phyloP scores from a whole-genome alignment of 139 green algal genomes.

The Edaphochlamys debaryana region DNA sequence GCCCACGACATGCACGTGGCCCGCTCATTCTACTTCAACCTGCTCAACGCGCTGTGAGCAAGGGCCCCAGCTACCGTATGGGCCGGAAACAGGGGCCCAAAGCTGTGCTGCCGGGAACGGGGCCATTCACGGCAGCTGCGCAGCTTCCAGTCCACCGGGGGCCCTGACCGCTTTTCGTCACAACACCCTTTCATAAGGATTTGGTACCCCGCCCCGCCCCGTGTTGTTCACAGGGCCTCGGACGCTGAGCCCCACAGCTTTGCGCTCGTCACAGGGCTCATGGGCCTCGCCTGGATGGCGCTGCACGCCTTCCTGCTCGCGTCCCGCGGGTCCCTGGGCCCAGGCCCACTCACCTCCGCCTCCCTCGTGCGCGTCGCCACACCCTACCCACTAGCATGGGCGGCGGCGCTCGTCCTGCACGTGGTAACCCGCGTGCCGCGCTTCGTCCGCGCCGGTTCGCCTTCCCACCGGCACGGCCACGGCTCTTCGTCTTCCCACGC shows the following conservation, averaged over 20 bases:
- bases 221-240: background rate
- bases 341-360: background rate
- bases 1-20: conserved; percentile 31
- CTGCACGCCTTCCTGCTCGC: conserved; percentile 8
- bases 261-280: background rate
- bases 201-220: too few species aligned
- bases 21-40: conserved; percentile 28
- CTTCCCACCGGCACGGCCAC: too few species aligned
- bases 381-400: conserved; percentile 4
- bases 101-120: too few species aligned
- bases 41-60: conserved; percentile 1
- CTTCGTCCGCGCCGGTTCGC: too few species aligned
- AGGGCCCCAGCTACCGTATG: background rate
- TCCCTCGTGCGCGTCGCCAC: background rate
- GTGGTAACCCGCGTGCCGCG: background rate
- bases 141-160: too few species aligned
- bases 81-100: too few species aligned
- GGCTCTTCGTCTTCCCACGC: too few species aligned
- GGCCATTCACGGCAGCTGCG: too few species aligned
- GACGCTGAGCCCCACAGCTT: background rate
- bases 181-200: too few species aligned
- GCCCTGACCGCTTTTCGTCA: too few species aligned
- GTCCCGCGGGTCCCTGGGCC: background rate
- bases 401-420: background rate
- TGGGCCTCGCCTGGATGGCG: background rate